Evolutionary conservation across 805 yeast species (phyloP).

Genomic region (Pichia sporocuriosa): DNA sequence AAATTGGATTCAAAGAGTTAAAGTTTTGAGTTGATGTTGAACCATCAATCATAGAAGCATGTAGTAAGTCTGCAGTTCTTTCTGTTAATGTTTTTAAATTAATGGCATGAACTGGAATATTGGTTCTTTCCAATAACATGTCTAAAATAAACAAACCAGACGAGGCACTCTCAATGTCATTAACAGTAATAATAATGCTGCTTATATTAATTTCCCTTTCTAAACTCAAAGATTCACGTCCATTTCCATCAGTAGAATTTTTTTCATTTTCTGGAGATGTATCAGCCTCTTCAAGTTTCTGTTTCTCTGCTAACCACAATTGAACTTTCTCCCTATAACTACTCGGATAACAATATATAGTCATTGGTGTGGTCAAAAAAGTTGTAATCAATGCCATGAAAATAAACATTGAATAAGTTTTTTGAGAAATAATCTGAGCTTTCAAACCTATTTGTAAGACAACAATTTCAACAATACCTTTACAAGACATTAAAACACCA

Average conservation of each 20-base stretch:
- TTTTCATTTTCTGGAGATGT: conserved; percentile 1
- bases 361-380: conserved; percentile 72
- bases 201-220: conserved; percentile 14
- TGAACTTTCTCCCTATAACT: conserved; percentile 48
- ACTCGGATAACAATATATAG: conserved; percentile 55
- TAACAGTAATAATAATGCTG: conserved; percentile 22
- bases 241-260: conserved; percentile 22
- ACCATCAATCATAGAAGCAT: conserved; percentile 42
- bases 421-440: conserved; percentile 58
- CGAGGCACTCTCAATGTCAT: conserved; percentile 25
- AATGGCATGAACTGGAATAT: conserved; percentile 39
- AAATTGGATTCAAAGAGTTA: conserved; percentile 32
- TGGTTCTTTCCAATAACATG: conserved; percentile 20
- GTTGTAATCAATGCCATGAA: conserved; percentile 79
- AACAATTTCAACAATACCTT: conserved; percentile 81
- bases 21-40: conserved; percentile 15
- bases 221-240: neutral
- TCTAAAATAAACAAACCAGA: conserved; percentile 26
- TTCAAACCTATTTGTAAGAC: conserved; percentile 68
- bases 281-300: conserved; percentile 6
- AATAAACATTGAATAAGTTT: conserved; percentile 72
- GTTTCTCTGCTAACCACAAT: conserved; percentile 18
- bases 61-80: conserved; percentile 62
- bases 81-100: conserved; percentile 57
- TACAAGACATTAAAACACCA: conserved; percentile 81